These are phyloP conservation scores for Myxozyma udenii DNA, from an alignment of 805 yeast genomes.

Conservation along the genomic window DNA sequence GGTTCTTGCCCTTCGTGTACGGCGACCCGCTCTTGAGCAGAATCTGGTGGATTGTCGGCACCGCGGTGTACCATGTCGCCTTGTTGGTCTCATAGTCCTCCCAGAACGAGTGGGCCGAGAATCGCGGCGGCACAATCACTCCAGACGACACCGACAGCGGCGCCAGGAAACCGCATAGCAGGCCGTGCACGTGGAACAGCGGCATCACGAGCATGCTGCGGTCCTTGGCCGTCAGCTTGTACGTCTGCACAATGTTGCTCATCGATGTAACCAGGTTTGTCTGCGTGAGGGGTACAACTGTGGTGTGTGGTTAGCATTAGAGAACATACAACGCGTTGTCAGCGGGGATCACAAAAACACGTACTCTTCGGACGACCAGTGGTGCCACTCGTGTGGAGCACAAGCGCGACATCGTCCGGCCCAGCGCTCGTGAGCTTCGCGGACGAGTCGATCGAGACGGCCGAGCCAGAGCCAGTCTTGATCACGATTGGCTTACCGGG, in stretches of 20 bases:
- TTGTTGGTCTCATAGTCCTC: slow-evolving; percentile 47
- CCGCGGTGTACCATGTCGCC: slow-evolving; percentile 67
- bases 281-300: slow-evolving; percentile 67
- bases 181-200: slow-evolving; percentile 72
- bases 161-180: slow-evolving; percentile 62
- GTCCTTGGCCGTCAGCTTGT: slow-evolving; percentile 50
- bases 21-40: slow-evolving; percentile 55
- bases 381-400: slow-evolving; percentile 71
- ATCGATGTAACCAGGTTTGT: slow-evolving; percentile 59
- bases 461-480: slow-evolving; percentile 1
- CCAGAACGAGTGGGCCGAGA: slow-evolving; percentile 64
- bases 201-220: slow-evolving; percentile 70
- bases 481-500: background rate
- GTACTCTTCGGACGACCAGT: slow-evolving; percentile 63
- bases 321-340: background rate
- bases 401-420: slow-evolving; percentile 55
- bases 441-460: slow-evolving; percentile 41
- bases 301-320: background rate
- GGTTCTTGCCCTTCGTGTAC: slow-evolving; percentile 39
- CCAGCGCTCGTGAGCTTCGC: slow-evolving; percentile 36
- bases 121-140: slow-evolving; percentile 55
- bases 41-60: slow-evolving; percentile 72
- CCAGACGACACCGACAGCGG: slow-evolving; percentile 60
- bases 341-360: too few relatives aligned
- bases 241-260: slow-evolving; percentile 57